These are phyloP conservation scores for Komagataella pseudopastoris DNA, from an alignment of 805 yeast species.

Conservation along the genomic window DNA sequence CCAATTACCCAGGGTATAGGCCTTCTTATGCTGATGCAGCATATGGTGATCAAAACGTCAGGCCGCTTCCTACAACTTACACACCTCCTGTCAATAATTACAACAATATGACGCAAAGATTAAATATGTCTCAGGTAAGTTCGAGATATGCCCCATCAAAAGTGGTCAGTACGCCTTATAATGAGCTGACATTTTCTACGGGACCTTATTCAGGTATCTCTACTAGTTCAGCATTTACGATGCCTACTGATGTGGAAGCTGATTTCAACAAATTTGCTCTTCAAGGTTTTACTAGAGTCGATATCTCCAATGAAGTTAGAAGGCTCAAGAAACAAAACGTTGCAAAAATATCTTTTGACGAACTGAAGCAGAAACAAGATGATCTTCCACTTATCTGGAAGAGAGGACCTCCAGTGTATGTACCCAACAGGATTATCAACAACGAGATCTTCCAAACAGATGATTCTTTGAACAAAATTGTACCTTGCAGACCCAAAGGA, in stretches of 20 bases:
- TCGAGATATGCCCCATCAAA: slow-evolving; percentile 6
- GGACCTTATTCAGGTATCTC: slow-evolving; percentile 18
- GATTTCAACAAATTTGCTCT: slow-evolving; percentile 19
- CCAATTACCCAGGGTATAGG: neutral
- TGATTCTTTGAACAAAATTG: slow-evolving; percentile 1
- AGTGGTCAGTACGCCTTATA: slow-evolving; percentile 18
- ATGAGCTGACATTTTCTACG: slow-evolving; percentile 14
- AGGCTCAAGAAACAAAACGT: slow-evolving; percentile 5
- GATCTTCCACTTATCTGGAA: slow-evolving; percentile 43
- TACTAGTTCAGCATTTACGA: slow-evolving; percentile 18
- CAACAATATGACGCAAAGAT: neutral
- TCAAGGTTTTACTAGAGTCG: slow-evolving; percentile 17
- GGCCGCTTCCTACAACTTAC: neutral
- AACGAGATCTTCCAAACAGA: neutral
- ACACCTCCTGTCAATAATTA: neutral
- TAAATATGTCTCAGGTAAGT: neutral
- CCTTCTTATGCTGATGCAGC: neutral
- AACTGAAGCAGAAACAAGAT: neutral
- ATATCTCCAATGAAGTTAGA: slow-evolving; percentile 16
- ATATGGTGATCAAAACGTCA: neutral
- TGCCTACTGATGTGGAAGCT: slow-evolving; percentile 21
- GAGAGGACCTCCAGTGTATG: slow-evolving; percentile 47
- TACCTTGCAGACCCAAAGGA: neutral
- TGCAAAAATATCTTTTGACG: neutral
- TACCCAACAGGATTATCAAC: slow-evolving; percentile 23